Base-by-base conservation (phyloP, 2,329 filamentous ascomycete species). In the Ciborinia camelliae region DNA sequence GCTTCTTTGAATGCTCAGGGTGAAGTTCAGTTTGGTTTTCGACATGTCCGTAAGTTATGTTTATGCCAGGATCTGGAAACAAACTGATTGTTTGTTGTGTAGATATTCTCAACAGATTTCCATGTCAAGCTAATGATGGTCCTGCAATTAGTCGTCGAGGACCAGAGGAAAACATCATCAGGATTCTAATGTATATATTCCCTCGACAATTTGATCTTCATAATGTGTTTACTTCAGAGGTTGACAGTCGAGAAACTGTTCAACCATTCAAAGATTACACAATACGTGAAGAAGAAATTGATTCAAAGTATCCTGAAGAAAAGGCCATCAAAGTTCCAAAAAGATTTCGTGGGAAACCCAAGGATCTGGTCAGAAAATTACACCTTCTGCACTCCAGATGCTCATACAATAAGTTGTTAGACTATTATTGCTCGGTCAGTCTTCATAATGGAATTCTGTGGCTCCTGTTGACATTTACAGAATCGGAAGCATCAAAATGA, bases 101-200 rank as follows among this genome's bases (percentile, higher is more conserved):
- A 96, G 91, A 97, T 79, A 86, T 93, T 2, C 77, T 98, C 30
- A 96, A 95, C 73, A 86, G 92, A 28, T 90, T 83, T 68, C 77
- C 82, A 43, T 71, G 20, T 30, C 35, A 43, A 55, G 37, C 20
- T 12, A 43, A 58, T 62, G 7, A n/a, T 39, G 35, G 58, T 18
- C 23, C 37, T 18, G 23, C 28, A 28, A 20, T 18, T 28, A 51
- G 20, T 62, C 35, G 35, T 37, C 26, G 52, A 63, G n/a, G 30
- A 37, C 61, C 61, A 0, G 28, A 47, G 41, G n/a, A 58, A 15
- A 83, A 89, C 68, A 90, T 87, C 0, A 73, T 86, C 14, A 90
- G 90, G 70, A 77, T 96, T 26, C 86, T 97, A 84, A 95, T 94
- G 81, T 94, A 98, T 76, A 87, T 99, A 1, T 99, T 99, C 71